Conservation (phyloP, 495 filamentous ascomycete genomes). For the Tirmania nivea region DNA sequence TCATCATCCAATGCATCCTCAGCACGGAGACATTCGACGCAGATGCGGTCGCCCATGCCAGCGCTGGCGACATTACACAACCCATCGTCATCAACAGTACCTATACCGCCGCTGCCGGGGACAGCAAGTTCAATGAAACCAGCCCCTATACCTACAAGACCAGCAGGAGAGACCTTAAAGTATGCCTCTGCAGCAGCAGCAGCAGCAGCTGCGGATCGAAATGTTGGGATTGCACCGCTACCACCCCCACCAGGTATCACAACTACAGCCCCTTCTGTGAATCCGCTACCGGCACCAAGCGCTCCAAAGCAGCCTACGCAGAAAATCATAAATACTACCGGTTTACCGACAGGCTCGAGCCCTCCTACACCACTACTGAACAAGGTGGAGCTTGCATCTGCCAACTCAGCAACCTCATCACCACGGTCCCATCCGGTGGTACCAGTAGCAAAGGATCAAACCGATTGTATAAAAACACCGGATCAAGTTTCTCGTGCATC, state of each 20-base stretch:
- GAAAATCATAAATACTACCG: slow-evolving; percentile 11
- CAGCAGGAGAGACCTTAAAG: slow-evolving; percentile 75
- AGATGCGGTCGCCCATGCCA: slow-evolving; percentile 84
- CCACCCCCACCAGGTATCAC: slow-evolving; percentile 60
- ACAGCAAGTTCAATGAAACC: slow-evolving; percentile 67
- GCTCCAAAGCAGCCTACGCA: slow-evolving; percentile 10
- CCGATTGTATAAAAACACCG: neutral
- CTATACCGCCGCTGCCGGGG: slow-evolving; percentile 23
- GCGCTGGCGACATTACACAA: slow-evolving; percentile 67
- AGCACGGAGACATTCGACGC: slow-evolving; percentile 60
- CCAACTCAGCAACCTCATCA: neutral
- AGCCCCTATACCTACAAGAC: slow-evolving; percentile 61
- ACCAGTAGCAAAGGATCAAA: neutral
- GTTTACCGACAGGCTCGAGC: slow-evolving; percentile 8
- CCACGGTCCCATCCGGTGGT: neutral
- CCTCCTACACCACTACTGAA: slow-evolving; percentile 14
- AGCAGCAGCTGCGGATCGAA: slow-evolving; percentile 80
- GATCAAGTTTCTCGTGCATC: neutral
- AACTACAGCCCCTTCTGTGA: slow-evolving; percentile 18
- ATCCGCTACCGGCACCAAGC: slow-evolving; percentile 28
- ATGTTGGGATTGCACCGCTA: slow-evolving; percentile 73
- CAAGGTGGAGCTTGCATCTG: neutral
- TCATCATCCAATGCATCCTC: slow-evolving; percentile 21
- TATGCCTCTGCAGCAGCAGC: slow-evolving; percentile 93
- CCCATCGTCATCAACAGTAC: slow-evolving; percentile 27